These are phyloP conservation scores for Leishmania amazonensis DNA, from an alignment of 208 protist species.

Conservation along the genomic window DNA sequence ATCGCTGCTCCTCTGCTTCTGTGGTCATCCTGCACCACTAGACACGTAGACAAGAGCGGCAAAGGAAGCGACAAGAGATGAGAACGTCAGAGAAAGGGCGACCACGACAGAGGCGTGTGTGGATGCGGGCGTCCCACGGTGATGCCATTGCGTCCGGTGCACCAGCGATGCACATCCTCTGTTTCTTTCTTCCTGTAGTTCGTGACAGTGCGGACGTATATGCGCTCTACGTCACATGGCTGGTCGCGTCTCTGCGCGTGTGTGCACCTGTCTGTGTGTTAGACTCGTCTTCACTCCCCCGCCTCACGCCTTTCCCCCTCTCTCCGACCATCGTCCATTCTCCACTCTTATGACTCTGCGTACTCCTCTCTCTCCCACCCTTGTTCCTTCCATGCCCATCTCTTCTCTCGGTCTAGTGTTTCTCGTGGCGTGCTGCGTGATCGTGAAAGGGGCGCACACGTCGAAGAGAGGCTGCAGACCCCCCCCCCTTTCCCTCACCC, in stretches of 20 bases:
- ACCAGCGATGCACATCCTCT: background rate
- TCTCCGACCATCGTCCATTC: background rate
- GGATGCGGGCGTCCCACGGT: background rate
- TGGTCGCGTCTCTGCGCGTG: background rate
- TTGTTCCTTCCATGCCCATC: background rate
- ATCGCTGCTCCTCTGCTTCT: background rate
- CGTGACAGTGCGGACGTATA: background rate
- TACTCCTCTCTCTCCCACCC: background rate
- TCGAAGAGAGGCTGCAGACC: background rate
- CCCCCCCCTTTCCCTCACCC: background rate
- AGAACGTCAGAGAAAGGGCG: background rate
- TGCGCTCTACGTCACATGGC: no score
- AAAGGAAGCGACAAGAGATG: background rate
- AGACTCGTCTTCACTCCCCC: background rate
- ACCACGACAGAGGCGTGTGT: background rate
- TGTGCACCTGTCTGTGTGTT: background rate
- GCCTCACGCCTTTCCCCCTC: background rate
- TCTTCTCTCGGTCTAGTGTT: background rate
- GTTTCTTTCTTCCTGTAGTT: background rate
- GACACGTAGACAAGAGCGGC: no score
- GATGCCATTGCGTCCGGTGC: background rate
- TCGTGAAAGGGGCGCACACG: background rate
- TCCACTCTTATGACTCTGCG: background rate
- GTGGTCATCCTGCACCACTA: background rate
- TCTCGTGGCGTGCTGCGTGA: background rate